Evolutionary conservation across 306 rosid genomes (phyloP), one percentile per base, ranked within the genome.

Genomic region (Rosa rugosa): DNA sequence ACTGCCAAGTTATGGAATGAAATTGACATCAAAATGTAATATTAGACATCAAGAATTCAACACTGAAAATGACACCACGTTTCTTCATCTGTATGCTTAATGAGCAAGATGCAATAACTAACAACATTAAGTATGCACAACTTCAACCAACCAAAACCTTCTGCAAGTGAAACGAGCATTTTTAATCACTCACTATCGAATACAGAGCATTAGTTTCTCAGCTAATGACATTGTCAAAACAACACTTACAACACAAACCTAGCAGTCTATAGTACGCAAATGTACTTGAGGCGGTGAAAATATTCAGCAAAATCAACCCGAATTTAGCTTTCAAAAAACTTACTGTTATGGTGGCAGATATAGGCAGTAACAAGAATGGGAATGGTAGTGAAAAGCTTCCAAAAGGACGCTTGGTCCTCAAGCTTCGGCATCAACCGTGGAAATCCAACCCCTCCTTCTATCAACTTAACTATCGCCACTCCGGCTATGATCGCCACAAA

Each of bases 311-410:
- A 60, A 11, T 1, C 27, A 6, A 70, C 44, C 6, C 46, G 44
- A 31, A 53, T 17, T 9, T 69, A 42, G 53, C 13, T 70, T 53
- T 20, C 27, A 0, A 34, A 6, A 47, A 18, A 50, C 90, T 84
- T 78, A 91, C 93, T 77, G 75, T 91, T 88, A 65, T 89, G 90
- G 73, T 88, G 93, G 77, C 91, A 91, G 77, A 88, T 90, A 80
- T 88, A 90, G 53, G 95, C 86, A 45, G 91, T 91, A 81, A 91
- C 91, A 16, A 91, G 85, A 79, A 91, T 54, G 14, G 93, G 93
- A 75, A 87, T 72, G 54, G 91, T 83, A 46, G 93, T 87, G 83
- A 91, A 87, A 69, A 89, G 91, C 85, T 91, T 81, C 90, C 91
- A 91, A 77, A 88, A 91, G 6, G 93, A 91, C 11, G 85, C 86